phyloP scores from a whole-genome alignment of 768 basidiomycete genomes.

The Flagelloscypha sp. region DNA sequence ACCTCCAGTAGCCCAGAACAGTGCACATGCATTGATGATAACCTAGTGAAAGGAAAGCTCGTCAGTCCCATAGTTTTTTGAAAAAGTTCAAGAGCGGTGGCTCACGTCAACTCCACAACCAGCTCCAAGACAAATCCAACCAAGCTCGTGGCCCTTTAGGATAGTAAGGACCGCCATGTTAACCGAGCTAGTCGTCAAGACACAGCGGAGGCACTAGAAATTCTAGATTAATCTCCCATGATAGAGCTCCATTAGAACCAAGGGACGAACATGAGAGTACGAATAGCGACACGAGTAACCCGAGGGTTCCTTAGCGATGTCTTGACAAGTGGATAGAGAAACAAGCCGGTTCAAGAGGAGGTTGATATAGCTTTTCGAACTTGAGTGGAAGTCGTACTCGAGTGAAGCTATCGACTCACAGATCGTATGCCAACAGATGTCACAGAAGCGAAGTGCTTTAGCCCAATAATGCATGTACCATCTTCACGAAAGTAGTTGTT shows the following conservation, averaged over 20 bases:
- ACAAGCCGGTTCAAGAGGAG: conserved; percentile 31
- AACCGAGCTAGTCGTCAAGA: conserved; percentile 43
- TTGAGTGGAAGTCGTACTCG: conserved; percentile 10
- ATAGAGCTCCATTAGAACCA: background rate
- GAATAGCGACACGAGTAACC: conserved; percentile 29
- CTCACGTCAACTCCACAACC: conserved; percentile 31
- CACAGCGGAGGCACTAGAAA: conserved; percentile 32
- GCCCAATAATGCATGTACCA: conserved; percentile 38
- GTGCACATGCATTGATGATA: conserved; percentile 36
- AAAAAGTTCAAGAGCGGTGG: no score
- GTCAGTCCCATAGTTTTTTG: no score
- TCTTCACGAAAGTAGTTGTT: conserved; percentile 27
- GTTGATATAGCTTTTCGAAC: conserved; percentile 21
- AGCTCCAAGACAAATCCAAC: conserved; percentile 38
- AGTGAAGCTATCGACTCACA: conserved; percentile 24
- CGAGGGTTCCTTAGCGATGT: conserved; percentile 22
- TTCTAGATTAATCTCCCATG: background rate
- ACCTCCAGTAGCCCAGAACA: conserved; percentile 39
- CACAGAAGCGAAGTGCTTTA: conserved; percentile 34
- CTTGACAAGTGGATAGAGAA: conserved; percentile 39
- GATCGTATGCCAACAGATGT: conserved; percentile 38
- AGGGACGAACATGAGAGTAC: conserved; percentile 32
- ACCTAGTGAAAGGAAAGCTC: no score
- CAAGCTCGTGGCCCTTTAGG: conserved; percentile 36
- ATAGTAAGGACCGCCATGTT: conserved; percentile 38